These are phyloP conservation scores for Leptographium galeiforme DNA, from an alignment of 2,329 filamentous ascomycete genomes.

Conservation along the genomic window DNA sequence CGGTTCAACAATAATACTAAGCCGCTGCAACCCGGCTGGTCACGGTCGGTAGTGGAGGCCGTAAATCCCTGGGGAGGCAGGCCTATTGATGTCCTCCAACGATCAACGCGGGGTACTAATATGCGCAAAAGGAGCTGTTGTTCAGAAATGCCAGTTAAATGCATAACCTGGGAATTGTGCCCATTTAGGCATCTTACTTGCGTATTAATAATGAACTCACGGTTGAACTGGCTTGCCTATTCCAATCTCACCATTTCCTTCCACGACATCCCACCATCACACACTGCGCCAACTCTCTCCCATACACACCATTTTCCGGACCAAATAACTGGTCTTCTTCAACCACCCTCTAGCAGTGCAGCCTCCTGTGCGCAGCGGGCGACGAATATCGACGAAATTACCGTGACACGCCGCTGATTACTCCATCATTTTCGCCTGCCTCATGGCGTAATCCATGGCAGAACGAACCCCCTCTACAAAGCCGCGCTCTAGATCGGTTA, in stretches of 20 bases:
- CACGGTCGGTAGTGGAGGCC: neutral
- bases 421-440: conserved; percentile 17
- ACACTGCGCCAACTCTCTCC: neutral
- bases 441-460: conserved; percentile 58
- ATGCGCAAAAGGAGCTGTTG: too few relatives aligned
- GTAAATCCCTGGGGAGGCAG: too few relatives aligned
- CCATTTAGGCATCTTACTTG: too few relatives aligned
- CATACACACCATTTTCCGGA: neutral
- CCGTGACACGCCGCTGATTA: neutral
- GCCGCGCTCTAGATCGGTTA: conserved; percentile 36
- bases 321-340: neutral
- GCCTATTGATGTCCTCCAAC: too few relatives aligned
- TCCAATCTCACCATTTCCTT: neutral
- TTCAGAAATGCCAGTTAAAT: neutral
- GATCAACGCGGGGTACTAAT: too few relatives aligned
- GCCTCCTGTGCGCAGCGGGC: neutral
- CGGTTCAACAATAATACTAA: neutral
- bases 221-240: neutral
- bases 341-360: neutral
- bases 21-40: neutral
- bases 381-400: neutral
- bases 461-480: conserved; percentile 40
- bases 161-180: neutral
- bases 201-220: neutral
- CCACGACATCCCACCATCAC: neutral